Base-by-base conservation (phyloP, 2,329 filamentous ascomycete species). In the Cladophialophora exuberans region DNA sequence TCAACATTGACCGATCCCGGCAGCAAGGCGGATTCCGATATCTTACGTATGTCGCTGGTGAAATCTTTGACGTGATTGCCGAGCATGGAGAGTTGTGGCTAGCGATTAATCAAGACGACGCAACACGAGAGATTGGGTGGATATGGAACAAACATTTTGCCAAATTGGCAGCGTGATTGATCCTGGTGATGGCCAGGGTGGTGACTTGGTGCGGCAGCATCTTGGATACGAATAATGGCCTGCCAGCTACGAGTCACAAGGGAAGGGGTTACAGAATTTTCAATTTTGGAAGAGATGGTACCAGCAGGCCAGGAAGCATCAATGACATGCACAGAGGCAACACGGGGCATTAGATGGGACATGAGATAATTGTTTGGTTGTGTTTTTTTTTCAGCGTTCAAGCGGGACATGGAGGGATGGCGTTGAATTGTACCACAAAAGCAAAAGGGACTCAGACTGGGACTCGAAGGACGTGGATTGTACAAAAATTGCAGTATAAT, bases 71-170 rank as follows among this genome's bases (percentile, higher is more conserved):
- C 74, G 88, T 99, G 49, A 90, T 99, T 68, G 94, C 88, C 25
- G 92, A 97, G 72, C 97, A 97, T 71, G 94, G 94, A 61, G 94
- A 99, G 76, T 81, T 97, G 44, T 99, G 94, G 94, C 84, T 99
- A 54, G 94, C 94, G 49, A 90, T 90, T 72, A 99, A 99, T 69
- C 94, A 99, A 74, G 94, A 99, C 68, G 94, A 99, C 71, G 77
- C 84, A 1, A 80, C 78, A 9, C 83, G 88, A 62, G 81, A 85
- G 62, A 86, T 97, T 28, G 94, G 94, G 47, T 99, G 94, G 94
- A 96, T 99, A 66, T 99, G 94, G 94, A 96, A 92, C 66, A 97
- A 97, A 72, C 94, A 99, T 75, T 99, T 99, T 78, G 88, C 88
- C 36, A 79, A 78, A 51, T 68, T 83, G 44, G 73, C 73, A 25